A percentile compares a stretch with the other conserved stretches of the same genome.
Conservation (phyloP, 1,284 basidiomycete species). For the Melanopsichium pennsylvanicum region DNA sequence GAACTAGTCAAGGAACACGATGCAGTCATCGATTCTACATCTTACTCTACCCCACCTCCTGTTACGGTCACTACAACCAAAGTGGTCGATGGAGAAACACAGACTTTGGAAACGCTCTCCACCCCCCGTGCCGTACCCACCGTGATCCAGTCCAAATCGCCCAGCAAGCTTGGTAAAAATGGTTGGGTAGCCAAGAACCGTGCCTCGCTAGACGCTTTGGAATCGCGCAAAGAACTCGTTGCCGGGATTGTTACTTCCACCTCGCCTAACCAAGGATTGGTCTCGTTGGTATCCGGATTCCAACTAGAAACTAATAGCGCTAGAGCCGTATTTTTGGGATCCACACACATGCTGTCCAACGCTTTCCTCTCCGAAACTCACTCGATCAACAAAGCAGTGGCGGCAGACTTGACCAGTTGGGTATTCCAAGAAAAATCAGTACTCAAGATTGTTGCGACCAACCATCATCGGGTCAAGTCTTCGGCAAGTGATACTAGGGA, state of each 20-base stretch:
- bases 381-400: conserved; percentile 77
- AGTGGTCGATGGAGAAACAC: conserved; percentile 31
- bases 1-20: conserved; percentile 63
- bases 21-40: conserved; percentile 14
- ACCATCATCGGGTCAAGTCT: conserved; percentile 76
- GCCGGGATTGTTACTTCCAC: conserved; percentile 32
- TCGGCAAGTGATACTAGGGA: conserved; percentile 44
- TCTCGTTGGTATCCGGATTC: conserved; percentile 81
- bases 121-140: conserved; percentile 36
- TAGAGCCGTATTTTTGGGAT: conserved; percentile 82
- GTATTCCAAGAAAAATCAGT: conserved; percentile 87
- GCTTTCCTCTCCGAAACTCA: conserved; percentile 8
- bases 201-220: conserved; percentile 35
- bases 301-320: conserved; percentile 79
- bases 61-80: conserved; percentile 39
- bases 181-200: conserved; percentile 42
- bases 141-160: conserved; percentile 18
- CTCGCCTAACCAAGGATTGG: conserved; percentile 37
- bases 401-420: conserved; percentile 81
- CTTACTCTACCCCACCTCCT: conserved; percentile 27
- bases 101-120: conserved; percentile 20
- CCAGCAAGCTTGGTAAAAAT: conserved; percentile 29
- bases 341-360: conserved; percentile 77
- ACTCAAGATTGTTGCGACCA: conserved; percentile 77
- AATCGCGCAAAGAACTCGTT: conserved; percentile 34